Base-by-base conservation (phyloP, 2,329 filamentous ascomycete species). In the Neospermospora avenae region DNA sequence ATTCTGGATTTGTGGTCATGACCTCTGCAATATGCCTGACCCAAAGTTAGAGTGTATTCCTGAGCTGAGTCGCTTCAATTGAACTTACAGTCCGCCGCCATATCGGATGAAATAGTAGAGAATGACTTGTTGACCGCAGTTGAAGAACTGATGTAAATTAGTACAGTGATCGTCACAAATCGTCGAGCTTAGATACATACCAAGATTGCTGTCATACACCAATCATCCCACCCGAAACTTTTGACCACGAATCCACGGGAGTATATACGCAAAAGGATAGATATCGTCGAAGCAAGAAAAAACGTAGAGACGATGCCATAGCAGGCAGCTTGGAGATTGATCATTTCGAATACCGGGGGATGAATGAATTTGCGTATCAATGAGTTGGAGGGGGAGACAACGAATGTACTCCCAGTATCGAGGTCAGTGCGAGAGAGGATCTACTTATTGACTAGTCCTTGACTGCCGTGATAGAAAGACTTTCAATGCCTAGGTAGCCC, bases 141-240 rank as follows among this genome's bases (percentile, higher is more conserved):
- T 63, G 56, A 63, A 61, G 25, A 63, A 49, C 62, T 63, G 41
- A 31, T 16, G 14, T n/a, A n/a, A 24, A 35, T 57, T 39, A 60
- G 54, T 13, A 42, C 34, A 5, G n/a, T 22, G 3, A 37, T 31
- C 28, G 5, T 5, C 28, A 31, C 20, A 11, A 51, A 16, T 28
- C 16, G 4, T 4, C 34, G 25, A 0, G 6, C 14, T 14, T 28
- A 35, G 13, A 10, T 22, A 18, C 54, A 8, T 58, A 64, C 62
- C 22, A 61, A 41, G 16, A 62, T 60, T 2, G 57, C 8, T 14
- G 37, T 41, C 62, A 64, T 64, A 22, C 57, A 60, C 62, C 62
- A 64, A 44, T 64, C 62, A 62, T 64, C 62, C 59, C 49, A 60
- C 2, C 62, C 62, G 37, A 64, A 57, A 39, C 34, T 57, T 42